phyloP scores from a whole-genome alignment of 2,329 filamentous ascomycete species.

The Fusarium nisikadoi region DNA sequence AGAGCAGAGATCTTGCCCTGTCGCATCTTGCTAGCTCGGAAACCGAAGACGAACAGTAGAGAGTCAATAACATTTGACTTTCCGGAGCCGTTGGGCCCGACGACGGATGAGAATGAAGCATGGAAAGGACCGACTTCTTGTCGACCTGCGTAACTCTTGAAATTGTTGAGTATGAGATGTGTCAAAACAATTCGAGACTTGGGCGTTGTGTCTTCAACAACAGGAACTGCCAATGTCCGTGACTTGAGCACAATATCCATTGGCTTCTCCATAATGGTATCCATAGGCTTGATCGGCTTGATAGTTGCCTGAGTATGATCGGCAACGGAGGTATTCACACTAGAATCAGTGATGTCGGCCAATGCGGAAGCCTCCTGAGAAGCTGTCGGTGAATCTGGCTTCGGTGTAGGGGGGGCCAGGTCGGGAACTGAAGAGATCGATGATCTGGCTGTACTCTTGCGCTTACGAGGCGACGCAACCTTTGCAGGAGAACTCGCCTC shows the following conservation, averaged over 20 bases:
- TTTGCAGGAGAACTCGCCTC: constrained; percentile 52
- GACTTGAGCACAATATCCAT: constrained; percentile 95
- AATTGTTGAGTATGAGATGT: constrained; percentile 91
- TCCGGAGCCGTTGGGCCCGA: constrained; percentile 96
- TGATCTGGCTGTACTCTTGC: constrained; percentile 66
- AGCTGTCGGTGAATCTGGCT: constrained; percentile 67
- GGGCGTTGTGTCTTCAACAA: constrained; percentile 79
- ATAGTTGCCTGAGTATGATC: constrained; percentile 56
- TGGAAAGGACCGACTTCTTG: constrained; percentile 98
- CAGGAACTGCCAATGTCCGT: constrained; percentile 72
- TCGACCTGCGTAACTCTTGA: constrained; percentile 97
- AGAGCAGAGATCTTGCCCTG: constrained; percentile 98
- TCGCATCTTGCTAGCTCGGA: constrained; percentile 98
- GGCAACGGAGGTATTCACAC: constrained; percentile 61
- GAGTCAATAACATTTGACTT: constrained; percentile 99
- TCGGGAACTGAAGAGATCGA: constrained; percentile 55
- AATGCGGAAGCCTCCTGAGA: constrained; percentile 68
- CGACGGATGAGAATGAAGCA: constrained; percentile 95
- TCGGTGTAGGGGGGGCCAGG: constrained; percentile 56
- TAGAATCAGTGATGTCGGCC: constrained; percentile 76
- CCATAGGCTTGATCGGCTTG: constrained; percentile 79
- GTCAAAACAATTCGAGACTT: constrained; percentile 93
- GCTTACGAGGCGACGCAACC: constrained; percentile 68
- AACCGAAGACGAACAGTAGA: constrained; percentile 97
- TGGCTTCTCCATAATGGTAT: constrained; percentile 83